Evolutionary conservation across 768 basidiomycete genomes (phyloP), one percentile per base, ranked within the genome.

Genomic region (Amyloporia xantha): DNA sequence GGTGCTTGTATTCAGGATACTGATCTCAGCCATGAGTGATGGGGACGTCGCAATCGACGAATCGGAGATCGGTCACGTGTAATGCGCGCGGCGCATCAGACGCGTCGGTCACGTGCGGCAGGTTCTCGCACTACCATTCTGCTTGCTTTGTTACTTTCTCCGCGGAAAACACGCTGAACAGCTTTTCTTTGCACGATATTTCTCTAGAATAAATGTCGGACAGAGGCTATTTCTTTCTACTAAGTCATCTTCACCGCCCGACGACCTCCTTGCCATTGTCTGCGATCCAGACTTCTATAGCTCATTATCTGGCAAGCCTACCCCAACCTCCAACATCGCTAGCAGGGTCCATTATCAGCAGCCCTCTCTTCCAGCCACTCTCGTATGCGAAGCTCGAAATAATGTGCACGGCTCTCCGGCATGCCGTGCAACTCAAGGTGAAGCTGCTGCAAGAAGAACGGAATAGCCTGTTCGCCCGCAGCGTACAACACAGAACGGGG

Each of bases 381-480:
- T 69, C 74, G 13, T 61, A 75, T 51, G 59, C 67, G 9, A 76
- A 73, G 52, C 68, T 84, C 3, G 67, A 76, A 44, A 66, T 74
- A 0, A 70, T 85, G 6, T 61, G 71, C 5, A 74, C 70, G 5
- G 77, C 80, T 15, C 82, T 82, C 59, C 72, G 81, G 24, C 78
- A 84, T 68, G 78, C 81, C 3, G 61, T 74, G 2, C 81, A 82
- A 58, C 58, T 80, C 21, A 79, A 77, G 52, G 68, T 71, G 46
- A 68, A 71, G 40, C 64, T 67, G 17, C 54, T 78, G 28, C 47
- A 66, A 21, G 68, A 75, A 19, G 64, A 67, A 4, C 58, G 50
- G 13, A 53, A 27, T 37, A 53, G 37, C 37, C 52, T 47, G 58
- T 68, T 47, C 63, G 28, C 36, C 2, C 43, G 43, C 7, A 28